phyloP scores from a whole-genome alignment of 257 asterid genomes.

The Linaria vulgaris region DNA sequence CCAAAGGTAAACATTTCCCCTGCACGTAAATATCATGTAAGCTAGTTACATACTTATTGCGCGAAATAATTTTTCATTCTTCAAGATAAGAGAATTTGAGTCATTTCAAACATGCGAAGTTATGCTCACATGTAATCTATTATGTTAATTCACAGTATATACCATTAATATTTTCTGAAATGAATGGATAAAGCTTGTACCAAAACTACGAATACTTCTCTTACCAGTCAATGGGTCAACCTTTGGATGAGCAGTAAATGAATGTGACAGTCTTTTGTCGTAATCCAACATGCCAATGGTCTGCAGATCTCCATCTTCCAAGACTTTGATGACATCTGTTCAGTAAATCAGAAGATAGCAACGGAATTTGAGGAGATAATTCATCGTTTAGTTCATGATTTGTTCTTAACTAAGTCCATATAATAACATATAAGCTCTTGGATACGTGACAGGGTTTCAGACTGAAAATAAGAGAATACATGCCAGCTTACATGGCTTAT shows the following conservation, averaged over 20 bases:
- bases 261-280: slow-evolving; percentile 78
- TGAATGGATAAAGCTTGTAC: too few species aligned
- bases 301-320: slow-evolving; percentile 97
- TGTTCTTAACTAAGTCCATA: neutral
- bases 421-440: neutral
- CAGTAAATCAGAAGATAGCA: neutral
- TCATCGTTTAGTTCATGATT: slow-evolving; percentile 2
- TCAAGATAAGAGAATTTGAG: slow-evolving; percentile 7
- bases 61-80: slow-evolving; percentile 24
- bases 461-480: slow-evolving; percentile 17
- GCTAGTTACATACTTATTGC: slow-evolving; percentile 35
- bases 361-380: slow-evolving; percentile 12
- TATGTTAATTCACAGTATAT: neutral
- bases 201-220: slow-evolving; percentile 7
- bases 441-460: neutral
- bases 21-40: slow-evolving; percentile 39
- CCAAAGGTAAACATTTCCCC: slow-evolving; percentile 99
- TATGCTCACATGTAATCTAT: neutral
- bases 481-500: slow-evolving; percentile 85
- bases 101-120: neutral
- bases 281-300: slow-evolving; percentile 94
- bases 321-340: slow-evolving; percentile 72
- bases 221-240: slow-evolving; percentile 93
- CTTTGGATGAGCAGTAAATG: slow-evolving; percentile 98
- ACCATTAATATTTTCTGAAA: too few species aligned